These are phyloP conservation scores for Artemisia princeps DNA, from an alignment of 140 eudicot genomes.

Conservation along the genomic window DNA sequence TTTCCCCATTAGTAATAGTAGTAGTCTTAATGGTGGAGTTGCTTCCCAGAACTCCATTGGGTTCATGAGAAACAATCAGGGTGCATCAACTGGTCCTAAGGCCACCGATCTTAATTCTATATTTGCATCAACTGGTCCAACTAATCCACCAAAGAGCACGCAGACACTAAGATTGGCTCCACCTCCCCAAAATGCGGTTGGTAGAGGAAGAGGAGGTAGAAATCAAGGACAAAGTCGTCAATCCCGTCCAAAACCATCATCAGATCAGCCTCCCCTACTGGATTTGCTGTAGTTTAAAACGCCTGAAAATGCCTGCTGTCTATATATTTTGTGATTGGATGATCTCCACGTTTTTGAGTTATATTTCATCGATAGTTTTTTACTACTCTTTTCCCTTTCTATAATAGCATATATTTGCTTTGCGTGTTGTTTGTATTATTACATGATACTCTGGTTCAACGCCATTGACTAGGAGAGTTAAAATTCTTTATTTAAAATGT, in stretches of 20 bases:
- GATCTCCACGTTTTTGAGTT: constrained; percentile 15
- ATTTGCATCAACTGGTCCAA: constrained; percentile 36
- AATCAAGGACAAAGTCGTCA: constrained; percentile 47
- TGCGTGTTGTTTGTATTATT: constrained; percentile 28
- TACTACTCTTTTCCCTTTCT: constrained; percentile 5
- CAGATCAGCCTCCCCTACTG: constrained; percentile 78
- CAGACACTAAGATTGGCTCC: constrained; percentile 78
- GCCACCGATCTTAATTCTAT: constrained; percentile 64
- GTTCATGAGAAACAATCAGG: constrained; percentile 45
- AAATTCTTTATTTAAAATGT: constrained; percentile 22
- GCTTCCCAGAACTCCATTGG: constrained; percentile 42
- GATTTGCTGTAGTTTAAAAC: constrained; percentile 53
- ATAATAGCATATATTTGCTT: constrained; percentile 23
- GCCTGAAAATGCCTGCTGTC: constrained; percentile 22
- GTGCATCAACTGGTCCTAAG: constrained; percentile 33
- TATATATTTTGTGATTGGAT: constrained; percentile 23
- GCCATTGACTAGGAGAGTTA: background rate
- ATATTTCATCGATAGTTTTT: constrained; percentile 22
- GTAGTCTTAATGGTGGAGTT: constrained; percentile 31
- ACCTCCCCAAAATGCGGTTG: constrained; percentile 77
- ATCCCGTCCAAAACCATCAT: constrained; percentile 41
- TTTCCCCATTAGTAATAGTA: constrained; percentile 10
- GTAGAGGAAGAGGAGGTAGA: constrained; percentile 83
- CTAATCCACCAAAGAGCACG: constrained; percentile 24
- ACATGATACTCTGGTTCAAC: background rate